Evolutionary conservation across 75 land plant genomes (phyloP).

Genomic region (Adiantum capillusveneris): DNA sequence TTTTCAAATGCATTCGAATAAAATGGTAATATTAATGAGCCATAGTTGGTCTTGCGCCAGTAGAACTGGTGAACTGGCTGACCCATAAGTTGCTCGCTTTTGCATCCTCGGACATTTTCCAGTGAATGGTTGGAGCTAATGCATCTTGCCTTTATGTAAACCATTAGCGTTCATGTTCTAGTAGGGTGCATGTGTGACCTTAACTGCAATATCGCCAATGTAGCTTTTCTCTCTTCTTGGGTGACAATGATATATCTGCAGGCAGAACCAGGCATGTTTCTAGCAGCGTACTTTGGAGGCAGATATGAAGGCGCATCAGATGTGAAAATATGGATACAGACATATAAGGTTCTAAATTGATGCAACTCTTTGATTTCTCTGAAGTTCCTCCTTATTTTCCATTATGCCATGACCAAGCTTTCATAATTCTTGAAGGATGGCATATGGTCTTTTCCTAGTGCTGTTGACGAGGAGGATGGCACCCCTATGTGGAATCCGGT

Average conservation of each 20-base stretch:
- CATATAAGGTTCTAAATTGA: slow-evolving; percentile 56
- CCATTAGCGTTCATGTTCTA: background rate
- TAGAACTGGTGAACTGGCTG: no score
- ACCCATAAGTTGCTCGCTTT: no score
- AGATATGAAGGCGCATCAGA: slow-evolving; percentile 73
- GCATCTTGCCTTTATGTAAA: background rate
- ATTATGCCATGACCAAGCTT: no score
- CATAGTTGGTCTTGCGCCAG: no score
- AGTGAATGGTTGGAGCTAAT: no score
- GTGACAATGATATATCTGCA: slow-evolving; percentile 8
- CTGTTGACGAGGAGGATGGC: slow-evolving; percentile 60
- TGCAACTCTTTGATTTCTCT: no score
- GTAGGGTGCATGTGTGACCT: background rate
- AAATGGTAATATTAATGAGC: no score
- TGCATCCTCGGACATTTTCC: no score
- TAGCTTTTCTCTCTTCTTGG: background rate
- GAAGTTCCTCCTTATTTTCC: no score
- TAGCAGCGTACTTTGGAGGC: slow-evolving; percentile 94
- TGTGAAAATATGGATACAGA: slow-evolving; percentile 94
- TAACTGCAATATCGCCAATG: no score
- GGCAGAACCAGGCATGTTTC: slow-evolving; percentile 53
- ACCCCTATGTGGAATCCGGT: slow-evolving; percentile 99
- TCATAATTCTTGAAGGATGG: no score
- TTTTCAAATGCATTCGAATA: no score
- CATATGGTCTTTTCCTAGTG: slow-evolving; percentile 55